Conservation (phyloP, 2,329 filamentous ascomycete species). For the Phyllosticta citrichinensis region DNA sequence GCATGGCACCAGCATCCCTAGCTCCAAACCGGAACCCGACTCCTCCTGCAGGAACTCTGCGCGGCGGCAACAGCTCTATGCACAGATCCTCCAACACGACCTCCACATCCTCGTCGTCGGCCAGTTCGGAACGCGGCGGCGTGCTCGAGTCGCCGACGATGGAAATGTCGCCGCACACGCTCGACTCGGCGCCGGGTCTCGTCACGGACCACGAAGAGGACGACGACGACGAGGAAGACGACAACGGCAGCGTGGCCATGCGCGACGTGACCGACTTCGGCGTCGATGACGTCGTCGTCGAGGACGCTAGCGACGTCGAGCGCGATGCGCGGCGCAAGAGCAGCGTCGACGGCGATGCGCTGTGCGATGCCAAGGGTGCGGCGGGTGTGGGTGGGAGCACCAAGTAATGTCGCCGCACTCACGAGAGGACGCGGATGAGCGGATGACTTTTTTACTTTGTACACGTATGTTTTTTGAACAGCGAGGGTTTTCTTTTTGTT, state of each 20-base stretch:
- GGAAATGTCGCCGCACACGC: slow-evolving; percentile 37
- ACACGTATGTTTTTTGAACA: background rate
- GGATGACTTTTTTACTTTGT: background rate
- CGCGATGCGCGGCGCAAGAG: slow-evolving; percentile 15
- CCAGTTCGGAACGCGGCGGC: slow-evolving; percentile 4
- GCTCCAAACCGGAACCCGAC: slow-evolving; percentile 4
- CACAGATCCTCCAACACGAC: background rate
- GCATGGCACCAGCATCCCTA: slow-evolving; percentile 21
- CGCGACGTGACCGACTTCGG: slow-evolving; percentile 18
- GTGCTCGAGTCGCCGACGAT: slow-evolving; percentile 14
- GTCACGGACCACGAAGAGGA: slow-evolving; percentile 42
- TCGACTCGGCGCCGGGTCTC: slow-evolving; percentile 40
- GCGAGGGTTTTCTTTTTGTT: background rate
- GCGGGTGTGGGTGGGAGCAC: background rate
- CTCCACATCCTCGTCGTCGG: background rate
- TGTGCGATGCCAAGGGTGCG: background rate
- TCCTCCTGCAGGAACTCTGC: background rate
- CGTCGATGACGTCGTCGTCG: slow-evolving; percentile 28
- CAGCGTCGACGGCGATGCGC: slow-evolving; percentile 1
- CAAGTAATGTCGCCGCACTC: background rate
- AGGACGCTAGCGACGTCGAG: slow-evolving; percentile 30
- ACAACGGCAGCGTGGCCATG: slow-evolving; percentile 17
- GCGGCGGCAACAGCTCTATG: background rate
- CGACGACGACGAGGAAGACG: slow-evolving; percentile 33
- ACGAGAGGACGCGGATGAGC: background rate